phyloP scores from a whole-genome alignment of 176 grass and related monocot species.

The Rhynchospora tenuis region DNA sequence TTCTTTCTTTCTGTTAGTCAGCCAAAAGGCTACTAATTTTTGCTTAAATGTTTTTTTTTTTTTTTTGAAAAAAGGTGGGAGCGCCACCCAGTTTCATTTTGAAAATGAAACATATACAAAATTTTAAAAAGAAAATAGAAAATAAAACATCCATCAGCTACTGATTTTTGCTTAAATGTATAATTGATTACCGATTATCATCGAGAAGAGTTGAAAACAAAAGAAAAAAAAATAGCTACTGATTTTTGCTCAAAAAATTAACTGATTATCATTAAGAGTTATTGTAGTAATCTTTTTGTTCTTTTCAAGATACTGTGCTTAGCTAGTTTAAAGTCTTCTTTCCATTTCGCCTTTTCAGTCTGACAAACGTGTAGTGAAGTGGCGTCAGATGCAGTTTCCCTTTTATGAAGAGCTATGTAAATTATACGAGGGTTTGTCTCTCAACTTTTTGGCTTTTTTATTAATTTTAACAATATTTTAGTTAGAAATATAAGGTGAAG shows the following conservation, averaged over 20 bases:
- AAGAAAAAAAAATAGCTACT: background rate
- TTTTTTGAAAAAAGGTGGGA: too few species aligned
- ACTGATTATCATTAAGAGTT: background rate
- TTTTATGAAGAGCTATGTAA: slow-evolving; percentile 2
- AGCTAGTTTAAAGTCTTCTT: background rate
- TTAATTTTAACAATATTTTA: background rate
- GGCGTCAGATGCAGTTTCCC: background rate
- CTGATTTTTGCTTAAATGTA: background rate
- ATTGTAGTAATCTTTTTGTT: background rate
- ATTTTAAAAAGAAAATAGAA: too few species aligned
- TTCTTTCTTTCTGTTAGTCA: background rate
- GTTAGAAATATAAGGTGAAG: background rate
- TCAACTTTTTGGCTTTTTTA: background rate
- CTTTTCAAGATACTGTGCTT: background rate
- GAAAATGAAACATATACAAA: too few species aligned
- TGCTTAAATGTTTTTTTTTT: background rate
- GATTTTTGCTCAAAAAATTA: too few species aligned
- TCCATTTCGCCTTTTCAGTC: background rate
- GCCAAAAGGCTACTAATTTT: background rate
- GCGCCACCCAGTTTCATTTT: too few species aligned
- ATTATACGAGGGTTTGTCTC: slow-evolving; percentile 5
- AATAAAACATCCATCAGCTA: too few species aligned
- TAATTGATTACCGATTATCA: background rate
- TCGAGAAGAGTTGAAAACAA: background rate
- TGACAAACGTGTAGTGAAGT: background rate